Evolutionary conservation across 1,284 basidiomycete genomes (phyloP), one percentile per base, ranked within the genome.

Genomic region (Blastosporella zonata): DNA sequence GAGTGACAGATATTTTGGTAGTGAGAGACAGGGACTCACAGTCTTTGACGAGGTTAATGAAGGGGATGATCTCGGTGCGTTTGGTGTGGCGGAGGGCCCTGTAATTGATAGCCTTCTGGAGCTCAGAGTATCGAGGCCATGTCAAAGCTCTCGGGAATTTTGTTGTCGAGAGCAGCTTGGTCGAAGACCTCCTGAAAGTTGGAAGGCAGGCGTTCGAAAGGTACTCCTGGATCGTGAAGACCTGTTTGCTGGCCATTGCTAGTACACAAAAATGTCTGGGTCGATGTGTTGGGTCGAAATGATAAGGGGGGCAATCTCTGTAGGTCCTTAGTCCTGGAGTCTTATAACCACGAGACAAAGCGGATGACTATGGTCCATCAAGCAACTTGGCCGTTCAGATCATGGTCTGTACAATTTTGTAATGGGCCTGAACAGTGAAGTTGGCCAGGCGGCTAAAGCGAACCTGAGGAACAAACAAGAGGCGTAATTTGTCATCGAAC

Each of bases 101-200:
- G 1, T 45, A 46, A 0, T 51, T 50, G 12, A 45, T 49, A 18
- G 28, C 28, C 35, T 38, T 49, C 17, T 53, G 49, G 25, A 57
- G 40, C 31, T 55, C 55, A 5, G 46, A 21, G 28, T 57, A 55
- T 25, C 40, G n/a, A 15, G 55, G 55, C 55, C 55, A 57, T 22
- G 20, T 12, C 6, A 39, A 38, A 17, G 55, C 55, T 17, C 46
- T 45, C 31, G 5, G 9, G 2, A 49, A 28, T 22, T 41, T 38
- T 12, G 38, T 23, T 6, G 46, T 49, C 9, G 46, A 44, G 1
- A 39, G 28, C 1, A 8, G 18, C 27, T 35, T 33, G 12, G 46
- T 46, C 1, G 44, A 31, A 37, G 50, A 52, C 20, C 22, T 45
- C 12, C 51, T 40, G 40, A 55, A 49, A 4, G 50, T 43, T 4